Evolutionary conservation across 495 filamentous ascomycete species (phyloP), one percentile per base, ranked within the genome.

Genomic region (Opeltia flavorubescens): DNA sequence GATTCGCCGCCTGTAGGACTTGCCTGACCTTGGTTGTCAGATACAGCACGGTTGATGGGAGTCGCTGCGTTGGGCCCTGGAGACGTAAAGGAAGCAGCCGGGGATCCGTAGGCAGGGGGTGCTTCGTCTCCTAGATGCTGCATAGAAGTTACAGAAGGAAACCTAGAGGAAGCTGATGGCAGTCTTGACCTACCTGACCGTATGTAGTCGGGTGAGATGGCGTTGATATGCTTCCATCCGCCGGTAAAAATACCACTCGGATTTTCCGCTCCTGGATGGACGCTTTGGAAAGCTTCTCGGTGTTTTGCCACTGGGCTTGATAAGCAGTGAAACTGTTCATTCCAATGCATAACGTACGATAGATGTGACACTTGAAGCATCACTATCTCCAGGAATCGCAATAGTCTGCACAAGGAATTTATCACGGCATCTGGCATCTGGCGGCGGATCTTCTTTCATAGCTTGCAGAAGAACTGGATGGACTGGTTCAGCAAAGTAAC

Each of bases 341-440:
- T 17, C 31, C 27, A 28, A 24, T 6, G 12, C 2, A 17, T 13
- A 42, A 64, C 84, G 54, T 72, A 94, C 89, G 59, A 94, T 85
- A 18, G 84, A 70, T 33, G 75, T 67, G n/a, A 89, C 75, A 58
- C 78, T 89, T 27, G 70, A 70, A 52, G 81, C 83, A 56, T 95
- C 87, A 66, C 83, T 83, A 50, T 94, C 88, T 48, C 74, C 74
- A 4, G 82, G 80, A 53, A 98, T 84, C 28, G 77, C 67, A 48
- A 95, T 85, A 17, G 89, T 93, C 66, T 98, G 91, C 29, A 98
- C 93, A 41, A 98, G 76, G 63, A 98, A 98, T 68, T 98, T 98
- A 69, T 98, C 91, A 60, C 86, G 80, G 71, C 89, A 96, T 58
- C 86, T 86, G 31, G 80, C 82, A 57, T 94, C 89, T 27, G 64